Base-by-base conservation (phyloP, 805 yeast genomes). In the Sugiyamaella marilandica region DNA sequence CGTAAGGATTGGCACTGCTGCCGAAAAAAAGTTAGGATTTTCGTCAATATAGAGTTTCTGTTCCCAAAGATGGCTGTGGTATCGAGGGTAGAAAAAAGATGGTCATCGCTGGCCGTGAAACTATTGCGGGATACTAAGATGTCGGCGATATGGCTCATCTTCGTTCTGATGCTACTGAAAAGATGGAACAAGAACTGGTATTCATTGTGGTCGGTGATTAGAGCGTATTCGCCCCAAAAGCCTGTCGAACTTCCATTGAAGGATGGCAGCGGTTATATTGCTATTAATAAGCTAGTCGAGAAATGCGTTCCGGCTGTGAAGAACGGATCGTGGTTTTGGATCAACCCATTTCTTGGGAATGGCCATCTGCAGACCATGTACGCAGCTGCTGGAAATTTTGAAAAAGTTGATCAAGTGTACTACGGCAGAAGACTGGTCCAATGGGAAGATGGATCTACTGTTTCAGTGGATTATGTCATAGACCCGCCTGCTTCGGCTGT, bases 311-410 rank as follows among this genome's bases (percentile, higher is more conserved):
- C 83, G 0, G 79, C 71, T 9, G 73, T 83, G 53, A 64, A 66
- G 35, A 63, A 78, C 46, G 75, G 76, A 7, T 65, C 81, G 37
- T 74, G 74, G 59, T 76, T 84, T 59, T 70, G 79, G 66, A 71
- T 84, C 64, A 78, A 81, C 56, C 94, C 94, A 7, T 68, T 78
- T 2, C 66, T 85, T 29, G 80, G 81, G 66, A 82, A 82, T 55
- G 96, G 96, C 21, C 77, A 84, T 52, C 68, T 87, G 26, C 97
- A 91, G 68, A 89, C 96, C 1, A 63, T 85, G 65, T 83, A 80
- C 62, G 80, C 91, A 45, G 78, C 84, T 1, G 68, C 74, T 19
- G 79, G 81, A 36, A 75, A 76, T 52, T 77, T 77, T 53, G 72
- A 79, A n/a, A 70, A 72, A 41, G 67, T 68, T 29, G 84, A 83